Percentiles rank a stretch among this genome's conserved stretches.
phyloP scores from a whole-genome alignment of 257 asterid species.

The Capsicum baccatum region DNA sequence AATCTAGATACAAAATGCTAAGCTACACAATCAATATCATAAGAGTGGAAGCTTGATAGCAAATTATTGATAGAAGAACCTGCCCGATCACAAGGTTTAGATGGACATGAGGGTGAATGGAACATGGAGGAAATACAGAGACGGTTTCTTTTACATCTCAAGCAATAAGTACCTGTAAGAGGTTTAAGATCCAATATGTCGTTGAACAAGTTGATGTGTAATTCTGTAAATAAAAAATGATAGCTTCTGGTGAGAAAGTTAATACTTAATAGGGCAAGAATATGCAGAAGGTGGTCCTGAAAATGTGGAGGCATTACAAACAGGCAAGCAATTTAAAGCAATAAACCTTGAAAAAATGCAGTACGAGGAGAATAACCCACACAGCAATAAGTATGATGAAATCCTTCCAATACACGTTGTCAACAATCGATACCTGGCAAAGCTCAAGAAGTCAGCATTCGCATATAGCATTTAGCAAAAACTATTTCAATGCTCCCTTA shows the following conservation, averaged over 20 bases:
- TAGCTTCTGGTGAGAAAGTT: slow-evolving; percentile 7
- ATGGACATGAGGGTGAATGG: background rate
- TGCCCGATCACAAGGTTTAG: background rate
- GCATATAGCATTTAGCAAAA: background rate
- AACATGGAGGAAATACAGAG: background rate
- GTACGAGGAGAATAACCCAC: slow-evolving; percentile 52
- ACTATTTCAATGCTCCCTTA: background rate
- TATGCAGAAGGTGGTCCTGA: background rate
- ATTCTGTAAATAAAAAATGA: slow-evolving; percentile 40
- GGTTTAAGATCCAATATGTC: slow-evolving; percentile 54
- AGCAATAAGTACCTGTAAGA: slow-evolving; percentile 51
- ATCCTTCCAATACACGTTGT: slow-evolving; percentile 59
- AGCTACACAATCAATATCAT: background rate
- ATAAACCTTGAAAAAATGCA: slow-evolving; percentile 56
- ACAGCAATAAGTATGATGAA: slow-evolving; percentile 50
- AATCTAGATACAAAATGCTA: background rate
- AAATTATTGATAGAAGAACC: slow-evolving; percentile 5
- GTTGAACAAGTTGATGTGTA: slow-evolving; percentile 52
- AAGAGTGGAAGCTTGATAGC: background rate
- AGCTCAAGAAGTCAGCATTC: slow-evolving; percentile 24
- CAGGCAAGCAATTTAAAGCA: slow-evolving; percentile 2
- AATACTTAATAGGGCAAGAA: slow-evolving; percentile 14
- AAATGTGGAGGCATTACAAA: background rate
- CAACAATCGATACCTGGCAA: slow-evolving; percentile 47
- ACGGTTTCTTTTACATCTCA: slow-evolving; percentile 1